Percentiles rank a stretch among this genome's conserved stretches.
phyloP scores from a whole-genome alignment of 495 filamentous ascomycete species.

The Aspergillus sclerotiicarbonarius region DNA sequence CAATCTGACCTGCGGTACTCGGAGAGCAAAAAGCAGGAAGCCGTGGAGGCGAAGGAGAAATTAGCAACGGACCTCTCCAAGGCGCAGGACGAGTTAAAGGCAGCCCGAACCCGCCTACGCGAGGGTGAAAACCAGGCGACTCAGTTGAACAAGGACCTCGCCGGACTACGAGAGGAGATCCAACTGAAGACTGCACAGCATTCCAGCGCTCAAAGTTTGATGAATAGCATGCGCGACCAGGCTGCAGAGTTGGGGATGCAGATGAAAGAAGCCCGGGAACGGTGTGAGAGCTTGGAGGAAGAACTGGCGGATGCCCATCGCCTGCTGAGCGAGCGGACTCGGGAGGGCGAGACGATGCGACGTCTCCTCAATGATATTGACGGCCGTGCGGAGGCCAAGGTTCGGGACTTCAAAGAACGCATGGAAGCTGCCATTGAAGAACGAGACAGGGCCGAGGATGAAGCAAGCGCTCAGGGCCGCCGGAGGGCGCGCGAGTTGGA shows the following conservation, averaged over 20 bases:
- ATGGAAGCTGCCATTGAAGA: constrained; percentile 90
- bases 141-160: constrained; percentile 62
- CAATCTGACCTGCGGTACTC: constrained; percentile 72
- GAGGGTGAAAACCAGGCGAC: constrained; percentile 70
- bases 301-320: constrained; percentile 86
- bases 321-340: constrained; percentile 84
- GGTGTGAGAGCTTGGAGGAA: constrained; percentile 87
- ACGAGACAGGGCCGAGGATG: constrained; percentile 88
- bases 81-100: constrained; percentile 65
- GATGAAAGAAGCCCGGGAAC: constrained; percentile 82
- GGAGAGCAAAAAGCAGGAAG: constrained; percentile 75
- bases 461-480: constrained; percentile 73
- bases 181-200: constrained; percentile 84
- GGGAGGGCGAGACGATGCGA: constrained; percentile 94
- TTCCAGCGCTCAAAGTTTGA: constrained; percentile 75
- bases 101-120: constrained; percentile 58
- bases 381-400: constrained; percentile 70
- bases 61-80: constrained; percentile 63
- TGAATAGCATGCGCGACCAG: constrained; percentile 91
- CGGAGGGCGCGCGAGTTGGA: constrained; percentile 79
- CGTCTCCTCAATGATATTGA: constrained; percentile 84
- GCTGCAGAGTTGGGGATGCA: constrained; percentile 84
- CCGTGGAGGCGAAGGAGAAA: constrained; percentile 68
- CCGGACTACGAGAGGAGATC: constrained; percentile 72
- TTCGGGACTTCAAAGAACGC: constrained; percentile 82